Evolutionary conservation across 257 asterid genomes (phyloP).

Genomic region (Linaria vulgaris): DNA sequence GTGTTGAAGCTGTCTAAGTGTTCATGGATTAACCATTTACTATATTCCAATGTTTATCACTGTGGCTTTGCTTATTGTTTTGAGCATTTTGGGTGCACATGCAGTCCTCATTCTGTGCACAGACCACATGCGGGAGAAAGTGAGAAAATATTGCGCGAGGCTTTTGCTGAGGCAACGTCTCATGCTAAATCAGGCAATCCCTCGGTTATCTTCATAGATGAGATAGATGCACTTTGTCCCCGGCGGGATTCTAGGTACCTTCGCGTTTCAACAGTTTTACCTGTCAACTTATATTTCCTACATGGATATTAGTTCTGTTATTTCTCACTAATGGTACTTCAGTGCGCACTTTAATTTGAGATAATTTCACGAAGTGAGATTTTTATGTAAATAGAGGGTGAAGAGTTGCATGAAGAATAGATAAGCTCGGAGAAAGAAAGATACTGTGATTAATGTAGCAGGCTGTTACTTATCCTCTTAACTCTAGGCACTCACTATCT

Average conservation of each 20-base stretch:
- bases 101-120: slow-evolving; percentile 86
- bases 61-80: slow-evolving; percentile 8
- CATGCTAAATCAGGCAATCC: slow-evolving; percentile 75
- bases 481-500: neutral
- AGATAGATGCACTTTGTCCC: slow-evolving; percentile 92
- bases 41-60: slow-evolving; percentile 8
- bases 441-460: neutral
- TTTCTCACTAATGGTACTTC: slow-evolving; percentile 1
- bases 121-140: slow-evolving; percentile 89
- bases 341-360: slow-evolving; percentile 6
- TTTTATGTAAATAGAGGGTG: neutral
- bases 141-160: slow-evolving; percentile 75
- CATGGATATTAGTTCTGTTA: slow-evolving; percentile 5
- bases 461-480: neutral
- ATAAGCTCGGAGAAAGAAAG: slow-evolving; percentile 4
- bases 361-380: neutral
- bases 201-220: slow-evolving; percentile 87
- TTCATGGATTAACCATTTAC: neutral
- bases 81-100: slow-evolving; percentile 28
- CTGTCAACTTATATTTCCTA: slow-evolving; percentile 12
- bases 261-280: slow-evolving; percentile 3
- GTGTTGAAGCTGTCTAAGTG: neutral
- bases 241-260: slow-evolving; percentile 83
- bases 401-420: neutral
- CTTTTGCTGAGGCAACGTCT: slow-evolving; percentile 77